Percentiles rank a stretch among this genome's conserved stretches.
Conservation (phyloP, 441 rosid genomes). For the Croton laevigatus region DNA sequence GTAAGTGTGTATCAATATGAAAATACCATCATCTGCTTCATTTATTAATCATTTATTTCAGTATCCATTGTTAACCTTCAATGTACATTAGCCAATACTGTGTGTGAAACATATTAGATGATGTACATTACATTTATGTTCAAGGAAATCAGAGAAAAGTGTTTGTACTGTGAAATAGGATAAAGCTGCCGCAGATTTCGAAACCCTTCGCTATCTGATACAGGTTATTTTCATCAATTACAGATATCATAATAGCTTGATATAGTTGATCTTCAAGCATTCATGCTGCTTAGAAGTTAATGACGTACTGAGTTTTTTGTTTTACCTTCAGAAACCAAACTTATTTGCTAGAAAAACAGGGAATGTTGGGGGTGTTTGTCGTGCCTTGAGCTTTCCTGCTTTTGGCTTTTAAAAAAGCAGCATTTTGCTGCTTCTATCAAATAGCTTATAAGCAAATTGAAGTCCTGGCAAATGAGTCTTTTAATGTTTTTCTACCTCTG, state of each 20-base stretch:
- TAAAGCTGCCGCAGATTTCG: neutral
- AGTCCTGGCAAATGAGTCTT: too few species aligned
- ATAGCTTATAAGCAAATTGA: too few species aligned
- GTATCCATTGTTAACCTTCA: neutral
- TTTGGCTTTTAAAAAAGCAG: too few species aligned
- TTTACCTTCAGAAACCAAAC: neutral
- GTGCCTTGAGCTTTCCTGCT: too few species aligned
- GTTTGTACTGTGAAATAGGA: neutral
- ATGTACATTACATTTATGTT: neutral
- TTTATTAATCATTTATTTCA: neutral
- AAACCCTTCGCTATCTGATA: neutral
- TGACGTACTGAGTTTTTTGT: neutral
- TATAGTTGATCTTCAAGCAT: neutral
- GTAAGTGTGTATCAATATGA: conserved; percentile 62
- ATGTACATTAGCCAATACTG: neutral
- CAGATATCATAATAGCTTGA: neutral
- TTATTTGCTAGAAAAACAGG: too few species aligned
- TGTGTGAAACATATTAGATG: neutral
- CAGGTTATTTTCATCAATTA: neutral
- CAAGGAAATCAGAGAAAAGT: neutral
- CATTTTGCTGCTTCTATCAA: too few species aligned
- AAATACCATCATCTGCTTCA: neutral
- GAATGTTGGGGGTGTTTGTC: too few species aligned
- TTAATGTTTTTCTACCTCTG: too few species aligned
- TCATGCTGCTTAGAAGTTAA: neutral